Evolutionary conservation across 169 alveolate species (phyloP).

Genomic region (Cryptosporidium sp.): DNA sequence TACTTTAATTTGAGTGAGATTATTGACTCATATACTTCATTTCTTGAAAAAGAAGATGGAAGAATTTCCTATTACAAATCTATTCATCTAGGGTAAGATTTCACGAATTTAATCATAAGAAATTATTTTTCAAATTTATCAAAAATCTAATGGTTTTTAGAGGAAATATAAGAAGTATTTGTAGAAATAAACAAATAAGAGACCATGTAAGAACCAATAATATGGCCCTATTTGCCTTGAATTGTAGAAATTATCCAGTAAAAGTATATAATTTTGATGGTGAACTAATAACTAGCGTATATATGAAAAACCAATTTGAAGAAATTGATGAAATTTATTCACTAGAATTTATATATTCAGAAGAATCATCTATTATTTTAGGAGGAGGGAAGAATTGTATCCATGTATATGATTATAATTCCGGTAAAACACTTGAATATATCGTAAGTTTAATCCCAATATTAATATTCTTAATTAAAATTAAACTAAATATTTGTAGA

Average conservation of each 20-base stretch:
- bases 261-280: conserved; percentile 15
- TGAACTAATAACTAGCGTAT: not conserved
- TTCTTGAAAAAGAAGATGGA: not conserved
- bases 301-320: conserved; percentile 11
- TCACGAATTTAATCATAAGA: not conserved
- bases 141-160: not conserved
- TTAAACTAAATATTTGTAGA: not conserved
- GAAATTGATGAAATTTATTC: conserved; percentile 48
- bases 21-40: not conserved
- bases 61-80: not conserved
- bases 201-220: not conserved
- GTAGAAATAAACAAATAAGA: not conserved
- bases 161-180: conserved; percentile 51
- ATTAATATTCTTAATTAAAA: too few species aligned
- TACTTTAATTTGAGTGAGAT: not conserved
- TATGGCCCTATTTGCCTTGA: not conserved
- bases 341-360: not conserved
- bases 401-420: not conserved
- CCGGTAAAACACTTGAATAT: not conserved
- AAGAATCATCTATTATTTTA: not conserved
- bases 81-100: conserved; percentile 16
- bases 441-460: not conserved
- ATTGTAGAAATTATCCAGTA: conserved; percentile 24
- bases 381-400: conserved; percentile 50
- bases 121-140: not conserved